Conservation (phyloP, 192 early-diverging fungal genomes). For the Coemansia sp. region DNA sequence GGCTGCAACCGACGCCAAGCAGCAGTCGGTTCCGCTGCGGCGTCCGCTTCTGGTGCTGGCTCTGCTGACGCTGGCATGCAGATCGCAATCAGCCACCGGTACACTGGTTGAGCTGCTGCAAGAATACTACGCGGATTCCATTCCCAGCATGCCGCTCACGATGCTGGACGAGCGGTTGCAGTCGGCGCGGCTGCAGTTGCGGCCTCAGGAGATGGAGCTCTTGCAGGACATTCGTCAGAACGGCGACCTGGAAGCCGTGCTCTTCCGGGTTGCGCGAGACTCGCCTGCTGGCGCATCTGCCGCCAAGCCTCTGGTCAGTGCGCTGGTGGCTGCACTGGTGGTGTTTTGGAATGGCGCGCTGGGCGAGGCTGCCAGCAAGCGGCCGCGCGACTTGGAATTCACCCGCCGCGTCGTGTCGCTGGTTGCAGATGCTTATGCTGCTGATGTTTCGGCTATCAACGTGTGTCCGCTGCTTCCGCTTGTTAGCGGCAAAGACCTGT, state of each 20-base stretch:
- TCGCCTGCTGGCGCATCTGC: constrained; percentile 6
- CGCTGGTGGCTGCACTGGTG: constrained; percentile 28
- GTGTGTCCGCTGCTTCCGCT: constrained; percentile 22
- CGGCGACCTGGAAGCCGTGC: constrained; percentile 18
- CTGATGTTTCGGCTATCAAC: background rate
- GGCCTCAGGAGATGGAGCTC: constrained; percentile 40
- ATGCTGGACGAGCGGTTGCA: constrained; percentile 34
- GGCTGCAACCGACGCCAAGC: constrained; percentile 9
- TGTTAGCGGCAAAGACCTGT: constrained; percentile 26
- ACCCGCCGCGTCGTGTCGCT: constrained; percentile 22
- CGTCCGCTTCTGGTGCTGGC: constrained; percentile 21
- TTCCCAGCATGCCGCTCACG: constrained; percentile 32
- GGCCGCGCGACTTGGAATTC: constrained; percentile 27
- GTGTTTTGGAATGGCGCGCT: constrained; percentile 47
- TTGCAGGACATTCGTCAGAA: constrained; percentile 35
- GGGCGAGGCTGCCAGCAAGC: constrained; percentile 25
- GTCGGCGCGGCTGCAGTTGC: constrained; percentile 18
- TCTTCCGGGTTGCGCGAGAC: constrained; percentile 11
- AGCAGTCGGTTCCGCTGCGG: constrained; percentile 7
- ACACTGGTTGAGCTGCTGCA: constrained; percentile 27
- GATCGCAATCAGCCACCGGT: constrained; percentile 4
- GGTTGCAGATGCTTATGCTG: constrained; percentile 17
- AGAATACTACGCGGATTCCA: constrained; percentile 39
- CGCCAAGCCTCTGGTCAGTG: constrained; percentile 24
- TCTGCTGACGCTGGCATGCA: constrained; percentile 15